Conservation (phyloP, 164 flowering plant species). For the Platanus orientalis region DNA sequence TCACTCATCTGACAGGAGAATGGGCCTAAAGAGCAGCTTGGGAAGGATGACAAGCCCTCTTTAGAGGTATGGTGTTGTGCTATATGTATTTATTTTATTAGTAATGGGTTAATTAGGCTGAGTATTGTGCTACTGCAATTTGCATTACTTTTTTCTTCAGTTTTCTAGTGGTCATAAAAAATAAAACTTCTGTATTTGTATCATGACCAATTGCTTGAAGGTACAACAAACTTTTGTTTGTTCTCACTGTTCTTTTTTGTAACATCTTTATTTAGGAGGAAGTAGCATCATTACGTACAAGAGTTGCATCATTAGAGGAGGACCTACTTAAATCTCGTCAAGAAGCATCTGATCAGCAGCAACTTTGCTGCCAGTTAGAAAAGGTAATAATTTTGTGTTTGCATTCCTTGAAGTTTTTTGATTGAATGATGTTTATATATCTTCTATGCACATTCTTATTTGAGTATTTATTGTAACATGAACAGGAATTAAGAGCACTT, state of each 20-base stretch:
- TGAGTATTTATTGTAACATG: conserved; percentile 4
- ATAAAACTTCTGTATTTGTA: background rate
- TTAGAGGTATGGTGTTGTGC: conserved; percentile 41
- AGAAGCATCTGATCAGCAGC: conserved; percentile 59
- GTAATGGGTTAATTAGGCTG: background rate
- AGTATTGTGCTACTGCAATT: background rate
- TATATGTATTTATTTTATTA: background rate
- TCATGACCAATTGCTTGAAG: conserved; percentile 1
- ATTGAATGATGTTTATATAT: background rate
- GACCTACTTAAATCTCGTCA: conserved; percentile 63
- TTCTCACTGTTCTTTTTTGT: conserved; percentile 8
- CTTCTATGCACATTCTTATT: background rate
- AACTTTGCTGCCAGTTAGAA: conserved; percentile 47
- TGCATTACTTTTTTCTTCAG: background rate
- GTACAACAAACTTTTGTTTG: background rate
- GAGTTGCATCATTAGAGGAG: conserved; percentile 63
- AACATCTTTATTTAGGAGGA: conserved; percentile 50
- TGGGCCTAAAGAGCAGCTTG: conserved; percentile 36
- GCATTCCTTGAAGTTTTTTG: conserved; percentile 2
- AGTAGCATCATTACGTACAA: conserved; percentile 50
- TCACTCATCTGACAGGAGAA: conserved; percentile 36
- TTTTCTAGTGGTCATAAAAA: conserved; percentile 1
- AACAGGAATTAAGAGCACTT: conserved; percentile 80
- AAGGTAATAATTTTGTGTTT: conserved; percentile 39
- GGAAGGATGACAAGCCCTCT: conserved; percentile 31